Conservation (phyloP, 768 basidiomycete genomes). For the Panus rudis region DNA sequence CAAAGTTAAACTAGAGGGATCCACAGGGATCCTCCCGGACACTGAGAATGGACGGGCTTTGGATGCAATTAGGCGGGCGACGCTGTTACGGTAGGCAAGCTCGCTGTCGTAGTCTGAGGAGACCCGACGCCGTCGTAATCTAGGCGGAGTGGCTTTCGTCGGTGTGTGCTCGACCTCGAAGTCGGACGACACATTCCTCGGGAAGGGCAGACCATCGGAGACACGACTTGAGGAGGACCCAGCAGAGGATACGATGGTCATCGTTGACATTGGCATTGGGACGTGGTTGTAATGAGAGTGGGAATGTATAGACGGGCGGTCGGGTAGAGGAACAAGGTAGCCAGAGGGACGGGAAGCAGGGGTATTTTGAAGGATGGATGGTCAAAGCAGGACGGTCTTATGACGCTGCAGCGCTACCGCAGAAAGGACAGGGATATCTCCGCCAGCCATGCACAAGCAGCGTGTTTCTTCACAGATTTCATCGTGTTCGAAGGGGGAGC, state of each 20-base stretch:
- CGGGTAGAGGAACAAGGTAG: conserved; percentile 8
- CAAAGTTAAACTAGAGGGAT: conserved; percentile 57
- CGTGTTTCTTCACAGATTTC: conserved; percentile 13
- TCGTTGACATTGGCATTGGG: conserved; percentile 16
- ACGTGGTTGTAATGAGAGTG: conserved; percentile 5
- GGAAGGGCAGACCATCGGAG: conserved; percentile 32
- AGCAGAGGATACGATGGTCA: conserved; percentile 15
- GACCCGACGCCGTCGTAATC: conserved; percentile 18
- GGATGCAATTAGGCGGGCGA: conserved; percentile 47
- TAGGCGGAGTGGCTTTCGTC: conserved; percentile 13
- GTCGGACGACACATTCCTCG: conserved; percentile 34
- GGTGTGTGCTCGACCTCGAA: conserved; percentile 56
- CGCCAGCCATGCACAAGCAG: conserved; percentile 13
- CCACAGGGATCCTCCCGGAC: conserved; percentile 63
- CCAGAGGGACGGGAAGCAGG: conserved; percentile 7
- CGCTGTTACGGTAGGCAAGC: conserved; percentile 44
- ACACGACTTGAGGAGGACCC: conserved; percentile 28
- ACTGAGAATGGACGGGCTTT: conserved; percentile 60
- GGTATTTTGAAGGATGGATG: conserved; percentile 3
- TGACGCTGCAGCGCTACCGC: conserved; percentile 14
- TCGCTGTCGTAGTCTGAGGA: conserved; percentile 46
- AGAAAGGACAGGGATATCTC: neutral
- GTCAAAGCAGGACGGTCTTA: conserved; percentile 15
- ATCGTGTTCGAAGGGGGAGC: too few species aligned
- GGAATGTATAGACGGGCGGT: conserved; percentile 1